Conservation (phyloP, 345 rosid genomes). For the Salix brachista region DNA sequence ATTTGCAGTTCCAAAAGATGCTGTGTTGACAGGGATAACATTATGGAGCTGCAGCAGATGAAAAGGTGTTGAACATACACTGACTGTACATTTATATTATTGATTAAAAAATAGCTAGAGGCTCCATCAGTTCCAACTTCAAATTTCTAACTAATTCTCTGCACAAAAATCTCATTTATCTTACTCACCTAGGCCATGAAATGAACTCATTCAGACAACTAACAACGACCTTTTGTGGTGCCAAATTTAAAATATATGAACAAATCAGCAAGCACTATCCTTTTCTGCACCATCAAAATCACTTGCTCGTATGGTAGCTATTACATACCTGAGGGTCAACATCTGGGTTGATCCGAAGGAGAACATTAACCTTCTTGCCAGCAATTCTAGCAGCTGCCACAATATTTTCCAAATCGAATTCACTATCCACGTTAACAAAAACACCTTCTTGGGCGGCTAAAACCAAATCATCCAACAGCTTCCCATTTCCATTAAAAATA, state of each 20-base stretch:
- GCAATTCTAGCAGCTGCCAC: slow-evolving; percentile 79
- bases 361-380: slow-evolving; percentile 82
- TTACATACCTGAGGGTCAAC: slow-evolving; percentile 90
- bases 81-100: not conserved
- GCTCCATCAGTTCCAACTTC: not conserved
- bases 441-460: slow-evolving; percentile 91
- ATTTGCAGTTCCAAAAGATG: not conserved
- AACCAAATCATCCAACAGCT: slow-evolving; percentile 85
- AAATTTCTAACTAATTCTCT: not conserved
- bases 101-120: not conserved
- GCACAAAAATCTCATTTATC: not conserved
- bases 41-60: not conserved
- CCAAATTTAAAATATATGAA: not conserved
- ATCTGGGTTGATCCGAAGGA: slow-evolving; percentile 96
- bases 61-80: not conserved
- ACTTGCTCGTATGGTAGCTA: not conserved
- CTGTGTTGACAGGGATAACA: not conserved
- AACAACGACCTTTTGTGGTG: not conserved
- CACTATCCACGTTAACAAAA: slow-evolving; percentile 93
- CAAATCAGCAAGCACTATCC: not conserved
- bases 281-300: not conserved
- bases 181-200: not conserved
- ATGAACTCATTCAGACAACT: not conserved
- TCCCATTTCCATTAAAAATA: slow-evolving; percentile 93
- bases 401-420: slow-evolving; percentile 87